Evolutionary conservation across 805 yeast genomes (phyloP).

Genomic region (Suhomyces prunicola): DNA sequence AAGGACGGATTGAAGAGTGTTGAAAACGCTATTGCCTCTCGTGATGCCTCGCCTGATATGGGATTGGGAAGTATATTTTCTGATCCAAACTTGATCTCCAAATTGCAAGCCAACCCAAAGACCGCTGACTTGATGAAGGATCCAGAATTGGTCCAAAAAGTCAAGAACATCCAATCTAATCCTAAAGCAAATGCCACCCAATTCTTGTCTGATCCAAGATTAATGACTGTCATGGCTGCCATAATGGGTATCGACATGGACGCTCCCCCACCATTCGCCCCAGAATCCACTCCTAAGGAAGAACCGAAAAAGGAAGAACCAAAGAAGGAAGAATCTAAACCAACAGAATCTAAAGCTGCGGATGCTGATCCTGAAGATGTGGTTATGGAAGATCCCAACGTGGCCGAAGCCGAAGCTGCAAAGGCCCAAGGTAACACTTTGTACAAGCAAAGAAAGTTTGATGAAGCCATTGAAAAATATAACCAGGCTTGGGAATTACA

Average conservation of each 20-base stretch:
- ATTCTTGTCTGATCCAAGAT: slow-evolving; percentile 74
- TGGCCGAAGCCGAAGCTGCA: slow-evolving; percentile 58
- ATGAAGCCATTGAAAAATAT: slow-evolving; percentile 86
- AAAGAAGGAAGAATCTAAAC: slow-evolving; percentile 16
- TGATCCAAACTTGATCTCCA: slow-evolving; percentile 75
- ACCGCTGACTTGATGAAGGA: slow-evolving; percentile 85
- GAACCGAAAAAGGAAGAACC: slow-evolving; percentile 13
- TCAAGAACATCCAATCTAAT: slow-evolving; percentile 56
- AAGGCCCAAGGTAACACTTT: slow-evolving; percentile 84
- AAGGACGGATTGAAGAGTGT: slow-evolving; percentile 75
- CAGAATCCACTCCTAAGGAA: slow-evolving; percentile 1
- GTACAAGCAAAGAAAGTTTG: slow-evolving; percentile 85
- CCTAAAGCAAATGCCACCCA: slow-evolving; percentile 73
- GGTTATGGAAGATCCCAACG: slow-evolving; percentile 37
- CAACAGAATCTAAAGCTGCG: slow-evolving; percentile 6
- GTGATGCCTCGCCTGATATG: slow-evolving; percentile 60
- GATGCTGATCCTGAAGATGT: slow-evolving; percentile 25
- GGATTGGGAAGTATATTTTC: slow-evolving; percentile 76
- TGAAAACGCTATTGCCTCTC: slow-evolving; percentile 52
- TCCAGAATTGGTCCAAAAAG: slow-evolving; percentile 74
- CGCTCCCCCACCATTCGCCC: slow-evolving; percentile 7
- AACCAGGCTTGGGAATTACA: slow-evolving; percentile 78
- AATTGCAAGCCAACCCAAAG: slow-evolving; percentile 78
- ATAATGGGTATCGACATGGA: slow-evolving; percentile 78
- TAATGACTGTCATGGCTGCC: slow-evolving; percentile 85